Percentiles rank a stretch among this genome's conserved stretches.
These are phyloP conservation scores for Paraphaeosphaeria sporulosa DNA, from an alignment of 2,329 filamentous ascomycete genomes.

Conservation along the genomic window DNA sequence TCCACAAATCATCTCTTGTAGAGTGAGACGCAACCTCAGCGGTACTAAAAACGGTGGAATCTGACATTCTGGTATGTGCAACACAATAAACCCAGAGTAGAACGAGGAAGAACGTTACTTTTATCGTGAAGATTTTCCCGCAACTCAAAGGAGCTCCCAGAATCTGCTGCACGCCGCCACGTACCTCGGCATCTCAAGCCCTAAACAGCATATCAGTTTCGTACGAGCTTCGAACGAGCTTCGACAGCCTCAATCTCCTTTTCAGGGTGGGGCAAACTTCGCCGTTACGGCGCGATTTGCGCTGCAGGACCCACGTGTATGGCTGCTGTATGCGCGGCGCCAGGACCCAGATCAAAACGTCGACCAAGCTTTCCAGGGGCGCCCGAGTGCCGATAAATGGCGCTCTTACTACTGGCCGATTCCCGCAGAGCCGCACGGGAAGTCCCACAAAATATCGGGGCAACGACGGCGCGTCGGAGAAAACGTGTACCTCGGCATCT, in stretches of 20 bases:
- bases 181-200: constrained; percentile 6
- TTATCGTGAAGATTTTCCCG: not conserved
- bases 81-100: constrained; percentile 4
- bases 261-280: not conserved
- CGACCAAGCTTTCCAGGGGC: not conserved
- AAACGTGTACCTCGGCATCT: constrained; percentile 2
- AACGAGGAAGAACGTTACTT: constrained; percentile 14
- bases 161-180: not conserved
- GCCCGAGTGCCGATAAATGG: not conserved
- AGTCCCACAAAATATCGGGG: not conserved
- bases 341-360: not conserved
- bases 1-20: constrained; percentile 59
- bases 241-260: not conserved
- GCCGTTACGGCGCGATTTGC: not conserved
- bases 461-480: not conserved
- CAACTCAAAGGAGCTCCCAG: not conserved
- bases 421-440: constrained; percentile 9
- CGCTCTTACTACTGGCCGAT: not conserved
- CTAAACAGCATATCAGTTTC: not conserved
- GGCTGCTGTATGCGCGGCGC: not conserved
- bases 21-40: constrained; percentile 61
- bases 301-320: not conserved
- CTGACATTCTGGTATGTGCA: constrained; percentile 20
- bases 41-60: constrained; percentile 22
- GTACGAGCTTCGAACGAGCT: constrained; percentile 2